Evolutionary conservation across 768 basidiomycete genomes (phyloP).

Genomic region (Scleroderma citrinum): DNA sequence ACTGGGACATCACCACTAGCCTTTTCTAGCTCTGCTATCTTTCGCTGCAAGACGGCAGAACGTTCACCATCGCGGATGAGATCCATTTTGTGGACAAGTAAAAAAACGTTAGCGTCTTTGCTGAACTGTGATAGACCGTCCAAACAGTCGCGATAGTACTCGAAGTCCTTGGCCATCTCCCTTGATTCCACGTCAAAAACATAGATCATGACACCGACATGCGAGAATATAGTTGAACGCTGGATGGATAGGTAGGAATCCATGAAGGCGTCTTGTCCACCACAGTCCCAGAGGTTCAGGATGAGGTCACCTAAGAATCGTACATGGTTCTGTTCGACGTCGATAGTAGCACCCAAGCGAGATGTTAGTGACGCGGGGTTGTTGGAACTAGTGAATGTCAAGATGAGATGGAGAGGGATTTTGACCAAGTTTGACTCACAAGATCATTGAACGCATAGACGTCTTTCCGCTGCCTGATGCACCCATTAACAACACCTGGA

Average conservation of each 20-base stretch:
- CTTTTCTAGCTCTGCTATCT: conserved; percentile 65
- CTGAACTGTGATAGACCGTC: conserved; percentile 74
- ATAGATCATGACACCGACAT: conserved; percentile 97
- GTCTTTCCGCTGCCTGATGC: conserved; percentile 93
- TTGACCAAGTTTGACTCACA: conserved; percentile 50
- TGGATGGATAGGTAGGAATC: conserved; percentile 92
- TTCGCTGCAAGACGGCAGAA: conserved; percentile 57
- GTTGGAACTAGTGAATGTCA: conserved; percentile 61
- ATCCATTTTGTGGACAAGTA: conserved; percentile 98
- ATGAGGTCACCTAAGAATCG: conserved; percentile 95
- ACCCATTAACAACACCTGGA: conserved; percentile 94
- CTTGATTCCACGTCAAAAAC: conserved; percentile 93
- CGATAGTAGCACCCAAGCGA: conserved; percentile 92
- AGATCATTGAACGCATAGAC: conserved; percentile 98
- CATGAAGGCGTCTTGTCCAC: conserved; percentile 97
- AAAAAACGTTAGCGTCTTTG: conserved; percentile 79
- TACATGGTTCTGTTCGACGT: conserved; percentile 96
- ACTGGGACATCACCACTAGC: conserved; percentile 56
- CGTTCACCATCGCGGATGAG: conserved; percentile 61
- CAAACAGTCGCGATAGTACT: conserved; percentile 90
- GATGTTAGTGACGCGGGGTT: conserved; percentile 89
- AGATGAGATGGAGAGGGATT: conserved; percentile 6
- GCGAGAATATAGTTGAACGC: conserved; percentile 90
- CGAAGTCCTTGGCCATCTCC: conserved; percentile 79
- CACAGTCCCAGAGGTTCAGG: conserved; percentile 97